phyloP scores from a whole-genome alignment of 2,329 filamentous ascomycete species.

The Pyrenophora graminea region DNA sequence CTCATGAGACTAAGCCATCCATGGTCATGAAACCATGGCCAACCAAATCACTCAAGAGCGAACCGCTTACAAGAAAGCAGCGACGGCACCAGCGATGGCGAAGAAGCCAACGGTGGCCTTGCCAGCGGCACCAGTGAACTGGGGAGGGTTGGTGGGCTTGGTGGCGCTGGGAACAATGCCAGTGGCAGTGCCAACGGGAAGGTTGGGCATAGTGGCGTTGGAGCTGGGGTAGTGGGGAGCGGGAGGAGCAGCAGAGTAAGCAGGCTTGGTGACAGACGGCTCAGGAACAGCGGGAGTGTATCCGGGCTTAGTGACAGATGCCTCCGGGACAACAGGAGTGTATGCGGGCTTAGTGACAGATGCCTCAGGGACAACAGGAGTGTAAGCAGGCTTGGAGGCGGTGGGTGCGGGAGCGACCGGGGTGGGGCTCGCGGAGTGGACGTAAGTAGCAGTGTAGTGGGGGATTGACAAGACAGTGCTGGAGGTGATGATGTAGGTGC shows the following conservation, averaged over 20 bases:
- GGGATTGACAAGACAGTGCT: constrained; percentile 37
- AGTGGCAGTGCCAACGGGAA: constrained; percentile 30
- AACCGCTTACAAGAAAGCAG: constrained; percentile 46
- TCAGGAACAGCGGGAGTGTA: constrained; percentile 1
- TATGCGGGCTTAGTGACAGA: neutral
- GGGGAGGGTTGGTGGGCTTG: constrained; percentile 26
- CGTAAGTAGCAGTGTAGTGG: constrained; percentile 27
- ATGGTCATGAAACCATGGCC: constrained; percentile 3
- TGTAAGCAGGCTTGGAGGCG: neutral
- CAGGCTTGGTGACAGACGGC: neutral
- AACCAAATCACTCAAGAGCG: constrained; percentile 21
- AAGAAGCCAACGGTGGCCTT: constrained; percentile 58
- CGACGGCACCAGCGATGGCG: constrained; percentile 57
- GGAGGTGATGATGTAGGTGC: constrained; percentile 42
- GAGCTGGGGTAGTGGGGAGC: constrained; percentile 17
- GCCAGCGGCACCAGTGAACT: constrained; percentile 58
- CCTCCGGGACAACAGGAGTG: neutral
- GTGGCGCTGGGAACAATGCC: constrained; percentile 35
- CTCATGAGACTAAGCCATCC: constrained; percentile 14
- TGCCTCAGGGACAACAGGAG: neutral
- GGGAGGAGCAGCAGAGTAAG: constrained; percentile 18
- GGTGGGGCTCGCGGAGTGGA: constrained; percentile 21
- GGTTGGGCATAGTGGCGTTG: constrained; percentile 21
- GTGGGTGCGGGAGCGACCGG: constrained; percentile 1
- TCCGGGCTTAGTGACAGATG: neutral